Evolutionary conservation across 768 basidiomycete genomes (phyloP), one percentile per base, ranked within the genome.

Genomic region (Collybiopsis confluens): DNA sequence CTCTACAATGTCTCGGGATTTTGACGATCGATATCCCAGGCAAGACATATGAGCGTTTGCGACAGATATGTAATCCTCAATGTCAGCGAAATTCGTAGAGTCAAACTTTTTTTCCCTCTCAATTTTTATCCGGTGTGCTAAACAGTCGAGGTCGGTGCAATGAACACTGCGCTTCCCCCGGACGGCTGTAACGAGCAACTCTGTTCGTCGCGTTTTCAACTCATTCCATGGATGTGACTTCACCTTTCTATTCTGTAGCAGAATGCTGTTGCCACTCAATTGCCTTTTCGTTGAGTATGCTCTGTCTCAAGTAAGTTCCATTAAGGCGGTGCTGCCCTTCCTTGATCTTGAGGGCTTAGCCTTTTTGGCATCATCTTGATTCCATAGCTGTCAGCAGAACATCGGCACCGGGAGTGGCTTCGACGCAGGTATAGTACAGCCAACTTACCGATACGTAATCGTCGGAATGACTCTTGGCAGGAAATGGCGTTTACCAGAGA

Each of bases 181-280:
- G 64, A 66, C 54, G 33, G 55, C n/a, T 66, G 65, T 28, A 56
- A 59, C 33, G 61, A 62, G 45, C 61, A 66, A 49, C 40, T 56
- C n/a, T n/a, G n/a, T n/a, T n/a, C n/a, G n/a, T n/a, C n/a, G n/a
- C n/a, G n/a, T n/a, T n/a, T n/a, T n/a, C n/a, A n/a, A n/a, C n/a
- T n/a, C n/a, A n/a, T n/a, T n/a, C n/a, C n/a, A n/a, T n/a, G n/a
- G n/a, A n/a, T n/a, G n/a, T n/a, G 3, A 26, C 26, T n/a, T 35
- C 28, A 20, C 40, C 15, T 30, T 13, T 20, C 15, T 44, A 30
- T 16, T 47, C 21, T 2, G n/a, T 28, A 66, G 64, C 58, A 30
- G 56, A 56, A 20, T 64, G 64, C 18, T 66, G 65, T 33, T 66
- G 65, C 30, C 65, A 65, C 43, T 61, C 64, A 2, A 56, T 65